Base-by-base conservation (phyloP, 257 asterid genomes). In the Anisodus acutangulus region DNA sequence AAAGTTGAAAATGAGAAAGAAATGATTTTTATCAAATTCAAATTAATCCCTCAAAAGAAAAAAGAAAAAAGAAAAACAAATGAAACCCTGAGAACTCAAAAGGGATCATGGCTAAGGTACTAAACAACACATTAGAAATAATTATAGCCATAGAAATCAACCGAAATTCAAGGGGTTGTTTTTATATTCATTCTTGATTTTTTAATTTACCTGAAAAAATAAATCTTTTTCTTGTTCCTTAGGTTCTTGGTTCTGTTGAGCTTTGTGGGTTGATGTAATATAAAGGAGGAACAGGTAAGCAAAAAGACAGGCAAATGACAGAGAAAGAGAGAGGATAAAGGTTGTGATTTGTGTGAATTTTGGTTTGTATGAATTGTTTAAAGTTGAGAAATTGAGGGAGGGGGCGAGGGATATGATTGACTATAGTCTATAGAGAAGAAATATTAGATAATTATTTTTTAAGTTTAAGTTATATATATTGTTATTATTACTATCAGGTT, bases 231-330 rank as follows among this genome's bases (percentile, higher is more conserved):
- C 43, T 70, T 64, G 47, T 35, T 67, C 74, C 39, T 68, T 31
- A 31, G 35, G 35, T 31, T 31, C 35, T 31, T 31, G 35, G 35
- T 31, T 31, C 35, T 31, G 35, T 31, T 31, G 35, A 31, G 35
- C 53, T 68, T 68, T 41, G 45, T 17, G 37, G 10, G 22, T 58
- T 58, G 26, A 0, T 4, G 4, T 31, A 19, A 74, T 45, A 74
- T 74, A 74, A 49, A 11, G 60, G 19, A 13, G 55, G 58, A 49
- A 74, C 80, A 74, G 80, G n/a, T 74, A 74, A 74, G 60, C 80
- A 74, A 68, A 51, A 51, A 67, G 80, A 74, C 80, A 71, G 79
- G 39, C 35, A 19, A 55, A 62, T 62, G 69, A 62, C 69, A 62
- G 79, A 71, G 54, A 70, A 70, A 62, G 15, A 22, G 35, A 31